These are phyloP conservation scores for Tuber borchii DNA, from an alignment of 495 filamentous ascomycete genomes.

Conservation along the genomic window DNA sequence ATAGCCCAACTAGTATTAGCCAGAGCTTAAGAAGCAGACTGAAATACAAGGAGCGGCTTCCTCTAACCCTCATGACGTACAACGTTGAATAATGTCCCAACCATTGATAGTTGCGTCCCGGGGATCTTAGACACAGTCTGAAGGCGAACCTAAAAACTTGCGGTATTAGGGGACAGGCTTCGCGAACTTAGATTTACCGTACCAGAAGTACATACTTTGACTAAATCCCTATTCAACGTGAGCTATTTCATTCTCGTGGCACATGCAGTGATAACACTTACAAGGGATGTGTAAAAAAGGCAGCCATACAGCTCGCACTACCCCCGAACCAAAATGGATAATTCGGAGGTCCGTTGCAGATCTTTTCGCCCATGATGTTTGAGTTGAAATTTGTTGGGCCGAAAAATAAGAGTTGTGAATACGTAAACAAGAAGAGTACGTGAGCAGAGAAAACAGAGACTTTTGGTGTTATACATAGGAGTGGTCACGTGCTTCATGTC, in stretches of 20 bases:
- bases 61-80: slow-evolving; percentile 44
- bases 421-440: not conserved
- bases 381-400: not conserved
- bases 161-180: not conserved
- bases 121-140: slow-evolving; percentile 62
- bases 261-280: slow-evolving; percentile 44
- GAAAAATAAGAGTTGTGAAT: not conserved
- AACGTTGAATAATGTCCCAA: slow-evolving; percentile 73
- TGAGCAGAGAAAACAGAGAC: not conserved
- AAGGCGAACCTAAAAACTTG: slow-evolving; percentile 62
- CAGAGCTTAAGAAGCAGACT: not conserved
- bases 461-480: too few species aligned
- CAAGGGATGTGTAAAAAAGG: slow-evolving; percentile 84
- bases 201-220: slow-evolving; percentile 48
- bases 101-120: slow-evolving; percentile 51
- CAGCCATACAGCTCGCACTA: slow-evolving; percentile 82
- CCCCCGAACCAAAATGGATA: slow-evolving; percentile 96
- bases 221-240: slow-evolving; percentile 40
- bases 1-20: slow-evolving; percentile 1
- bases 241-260: slow-evolving; percentile 5
- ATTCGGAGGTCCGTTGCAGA: slow-evolving; percentile 47
- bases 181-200: not conserved
- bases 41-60: not conserved
- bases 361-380: slow-evolving; percentile 35
- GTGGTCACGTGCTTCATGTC: not conserved